Percentiles rank a stretch among this genome's conserved stretches.
Evolutionary conservation across 2,329 filamentous ascomycete species (phyloP).

Genomic region (Xylogone sp.): DNA sequence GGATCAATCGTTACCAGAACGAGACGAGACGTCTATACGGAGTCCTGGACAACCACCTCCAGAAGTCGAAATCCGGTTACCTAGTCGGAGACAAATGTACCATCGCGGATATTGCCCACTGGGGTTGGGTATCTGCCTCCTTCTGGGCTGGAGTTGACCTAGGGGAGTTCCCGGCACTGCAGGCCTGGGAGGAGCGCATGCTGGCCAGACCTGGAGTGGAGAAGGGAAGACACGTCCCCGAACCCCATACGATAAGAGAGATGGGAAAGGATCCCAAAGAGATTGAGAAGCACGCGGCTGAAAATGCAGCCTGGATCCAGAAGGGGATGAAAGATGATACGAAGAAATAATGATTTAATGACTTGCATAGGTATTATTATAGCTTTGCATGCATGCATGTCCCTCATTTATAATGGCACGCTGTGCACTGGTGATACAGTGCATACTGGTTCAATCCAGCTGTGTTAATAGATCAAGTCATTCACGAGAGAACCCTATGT

Average conservation of each 20-base stretch:
- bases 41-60: constrained; percentile 70
- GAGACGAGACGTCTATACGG: constrained; percentile 81
- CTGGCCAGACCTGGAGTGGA: constrained; percentile 66
- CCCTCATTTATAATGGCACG: too few relatives aligned
- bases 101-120: constrained; percentile 75
- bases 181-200: constrained; percentile 74
- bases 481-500: too few relatives aligned
- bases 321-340: constrained; percentile 65
- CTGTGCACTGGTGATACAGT: too few relatives aligned
- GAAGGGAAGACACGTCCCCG: constrained; percentile 71
- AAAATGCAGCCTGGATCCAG: constrained; percentile 61
- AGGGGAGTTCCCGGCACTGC: constrained; percentile 69
- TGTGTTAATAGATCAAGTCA: too few relatives aligned
- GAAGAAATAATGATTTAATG: constrained; percentile 25
- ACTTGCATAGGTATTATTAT: not conserved
- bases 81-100: constrained; percentile 66
- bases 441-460: too few relatives aligned
- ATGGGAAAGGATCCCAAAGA: constrained; percentile 41
- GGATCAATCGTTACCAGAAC: constrained; percentile 75
- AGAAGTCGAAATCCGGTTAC: constrained; percentile 50
- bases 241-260: constrained; percentile 57
- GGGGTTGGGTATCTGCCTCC: constrained; percentile 33
- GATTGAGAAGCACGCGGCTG: constrained; percentile 52
- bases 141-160: constrained; percentile 64
- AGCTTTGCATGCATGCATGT: too few relatives aligned